These are phyloP conservation scores for Boletus tomentosulus DNA, from an alignment of 768 basidiomycete genomes.

Conservation along the genomic window DNA sequence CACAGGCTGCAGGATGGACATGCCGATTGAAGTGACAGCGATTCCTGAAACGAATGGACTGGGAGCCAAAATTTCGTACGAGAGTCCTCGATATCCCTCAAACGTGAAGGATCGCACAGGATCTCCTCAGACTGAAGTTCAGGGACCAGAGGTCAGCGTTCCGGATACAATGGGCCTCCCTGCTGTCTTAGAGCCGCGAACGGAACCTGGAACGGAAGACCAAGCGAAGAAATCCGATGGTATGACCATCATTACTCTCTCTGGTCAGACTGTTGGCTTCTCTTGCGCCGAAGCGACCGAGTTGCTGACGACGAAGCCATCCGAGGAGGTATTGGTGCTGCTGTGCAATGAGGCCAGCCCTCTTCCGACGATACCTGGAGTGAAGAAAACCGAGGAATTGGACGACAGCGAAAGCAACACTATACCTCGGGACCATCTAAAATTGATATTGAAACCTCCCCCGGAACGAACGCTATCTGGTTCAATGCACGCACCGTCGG, in stretches of 20 bases:
- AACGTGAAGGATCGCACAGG: too few species aligned
- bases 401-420: background rate
- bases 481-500: constrained; percentile 16
- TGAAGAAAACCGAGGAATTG: background rate
- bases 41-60: background rate
- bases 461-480: constrained; percentile 4
- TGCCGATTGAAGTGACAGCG: background rate
- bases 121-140: background rate
- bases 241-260: too few species aligned
- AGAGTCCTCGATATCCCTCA: too few species aligned
- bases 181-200: background rate
- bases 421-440: background rate
- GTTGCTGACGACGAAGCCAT: too few species aligned
- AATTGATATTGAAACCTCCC: background rate
- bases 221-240: background rate
- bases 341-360: background rate
- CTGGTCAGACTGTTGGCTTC: background rate
- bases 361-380: background rate
- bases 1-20: background rate
- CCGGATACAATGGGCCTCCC: background rate
- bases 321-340: background rate
- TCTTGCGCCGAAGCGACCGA: background rate
- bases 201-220: background rate
- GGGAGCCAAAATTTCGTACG: too few species aligned
- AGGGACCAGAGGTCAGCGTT: background rate